Conservation (phyloP, 1,284 basidiomycete genomes). For the Heterobasidion occidentale region DNA sequence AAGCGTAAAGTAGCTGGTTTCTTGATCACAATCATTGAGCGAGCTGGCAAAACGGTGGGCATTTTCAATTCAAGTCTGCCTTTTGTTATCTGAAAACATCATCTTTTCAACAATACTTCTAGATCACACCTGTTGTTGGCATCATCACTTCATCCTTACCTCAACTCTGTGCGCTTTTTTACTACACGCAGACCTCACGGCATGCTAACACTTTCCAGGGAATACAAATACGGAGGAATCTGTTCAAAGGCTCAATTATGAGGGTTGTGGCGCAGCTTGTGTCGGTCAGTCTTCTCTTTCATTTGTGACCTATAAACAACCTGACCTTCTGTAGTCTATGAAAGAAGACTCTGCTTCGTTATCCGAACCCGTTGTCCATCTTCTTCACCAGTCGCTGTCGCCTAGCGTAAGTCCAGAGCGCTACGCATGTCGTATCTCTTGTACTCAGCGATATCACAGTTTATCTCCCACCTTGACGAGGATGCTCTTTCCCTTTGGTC, state of each 20-base stretch:
- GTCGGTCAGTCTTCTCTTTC: conserved; percentile 34
- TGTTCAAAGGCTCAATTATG: conserved; percentile 74
- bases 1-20: conserved; percentile 69
- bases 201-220: conserved; percentile 34
- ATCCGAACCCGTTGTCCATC: conserved; percentile 55
- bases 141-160: conserved; percentile 69
- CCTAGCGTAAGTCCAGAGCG: conserved; percentile 38
- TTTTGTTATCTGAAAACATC: background rate
- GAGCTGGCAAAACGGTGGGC: conserved; percentile 51
- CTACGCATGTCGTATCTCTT: background rate
- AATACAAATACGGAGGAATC: conserved; percentile 60
- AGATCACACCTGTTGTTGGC: conserved; percentile 67
- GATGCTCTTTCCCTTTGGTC: conserved; percentile 77
- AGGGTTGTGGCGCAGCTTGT: conserved; percentile 69
- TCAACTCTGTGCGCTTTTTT: conserved; percentile 54
- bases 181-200: too few relatives aligned
- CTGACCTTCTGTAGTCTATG: conserved; percentile 39
- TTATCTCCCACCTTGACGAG: conserved; percentile 67
- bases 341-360: conserved; percentile 54
- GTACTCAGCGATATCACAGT: conserved; percentile 22
- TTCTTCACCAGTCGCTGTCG: conserved; percentile 70
- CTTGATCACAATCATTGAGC: conserved; percentile 69
- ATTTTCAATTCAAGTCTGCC: background rate
- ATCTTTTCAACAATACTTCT: background rate
- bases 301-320: background rate